A percentile compares a stretch with the other conserved stretches of the same genome.
Evolutionary conservation across 2,329 filamentous ascomycete species (phyloP).

Genomic region (Trichoderma koningiopsis): DNA sequence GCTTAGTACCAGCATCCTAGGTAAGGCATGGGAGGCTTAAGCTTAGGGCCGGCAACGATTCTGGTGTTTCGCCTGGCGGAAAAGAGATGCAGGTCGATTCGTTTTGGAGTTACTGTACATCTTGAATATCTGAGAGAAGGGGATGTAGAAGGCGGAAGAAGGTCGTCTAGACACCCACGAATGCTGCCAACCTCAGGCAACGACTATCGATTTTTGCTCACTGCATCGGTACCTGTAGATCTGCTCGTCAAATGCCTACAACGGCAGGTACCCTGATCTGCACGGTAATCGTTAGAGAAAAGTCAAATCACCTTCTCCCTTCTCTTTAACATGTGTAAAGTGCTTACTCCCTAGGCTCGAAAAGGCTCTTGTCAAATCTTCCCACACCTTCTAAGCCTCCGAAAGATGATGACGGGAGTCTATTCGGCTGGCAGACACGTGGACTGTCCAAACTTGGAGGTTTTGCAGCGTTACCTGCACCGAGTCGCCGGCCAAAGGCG

Average conservation of each 20-base stretch:
- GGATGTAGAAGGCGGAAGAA: neutral
- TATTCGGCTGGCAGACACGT: neutral
- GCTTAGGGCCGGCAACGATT: constrained; percentile 8
- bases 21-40: neutral
- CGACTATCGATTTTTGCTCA: neutral
- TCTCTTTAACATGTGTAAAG: neutral
- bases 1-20: neutral
- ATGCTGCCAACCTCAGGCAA: neutral
- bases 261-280: neutral
- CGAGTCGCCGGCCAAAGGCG: neutral
- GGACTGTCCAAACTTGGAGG: neutral
- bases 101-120: neutral
- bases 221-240: neutral
- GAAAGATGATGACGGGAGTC: neutral
- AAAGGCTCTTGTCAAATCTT: neutral
- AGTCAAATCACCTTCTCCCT: neutral
- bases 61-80: neutral
- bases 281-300: neutral
- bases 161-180: neutral
- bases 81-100: neutral
- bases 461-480: neutral
- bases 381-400: neutral
- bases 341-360: neutral
- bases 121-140: neutral
- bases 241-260: neutral